Conservation (phyloP, 352 stramenopile species). For the Peronospora farinosa region DNA sequence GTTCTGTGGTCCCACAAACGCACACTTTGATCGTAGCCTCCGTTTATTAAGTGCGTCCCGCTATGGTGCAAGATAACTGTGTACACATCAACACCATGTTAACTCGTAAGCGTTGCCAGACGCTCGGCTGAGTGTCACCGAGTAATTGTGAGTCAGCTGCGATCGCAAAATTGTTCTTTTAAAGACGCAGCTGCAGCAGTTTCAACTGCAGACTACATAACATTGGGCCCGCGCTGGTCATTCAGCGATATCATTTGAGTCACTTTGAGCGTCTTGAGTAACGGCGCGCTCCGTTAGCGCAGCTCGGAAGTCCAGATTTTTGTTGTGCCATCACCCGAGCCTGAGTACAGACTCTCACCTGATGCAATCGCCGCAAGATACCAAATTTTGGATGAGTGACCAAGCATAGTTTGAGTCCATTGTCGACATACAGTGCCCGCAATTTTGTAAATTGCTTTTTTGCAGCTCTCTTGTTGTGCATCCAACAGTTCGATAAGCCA, state of each 20-base stretch:
- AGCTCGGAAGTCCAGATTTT: conserved; percentile 79
- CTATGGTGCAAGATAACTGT: conserved; percentile 81
- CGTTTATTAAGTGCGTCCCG: conserved; percentile 81
- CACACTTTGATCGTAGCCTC: conserved; percentile 84
- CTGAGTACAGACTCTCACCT: conserved; percentile 66
- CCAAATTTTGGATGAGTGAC: conserved; percentile 79
- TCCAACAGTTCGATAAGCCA: no score
- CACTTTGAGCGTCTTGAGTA: conserved; percentile 31
- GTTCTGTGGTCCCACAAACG: conserved; percentile 79
- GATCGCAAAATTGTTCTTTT: conserved; percentile 23
- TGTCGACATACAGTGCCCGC: conserved; percentile 48
- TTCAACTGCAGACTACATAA: conserved; percentile 26
- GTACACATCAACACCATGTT: conserved; percentile 69
- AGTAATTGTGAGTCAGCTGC: conserved; percentile 29
- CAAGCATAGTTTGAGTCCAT: conserved; percentile 49
- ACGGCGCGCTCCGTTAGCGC: conserved; percentile 37
- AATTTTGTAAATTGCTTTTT: no score
- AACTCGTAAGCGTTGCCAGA: conserved; percentile 45
- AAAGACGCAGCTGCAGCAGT: conserved; percentile 8
- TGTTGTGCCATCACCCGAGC: conserved; percentile 75
- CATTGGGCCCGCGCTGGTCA: conserved; percentile 22
- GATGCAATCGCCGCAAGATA: conserved; percentile 62
- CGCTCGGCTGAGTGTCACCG: conserved; percentile 40
- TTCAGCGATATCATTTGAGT: conserved; percentile 33
- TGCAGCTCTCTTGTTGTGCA: no score